These are phyloP conservation scores for Krasilnikovozyma curviuscula DNA, from an alignment of 768 basidiomycete species.

Conservation along the genomic window DNA sequence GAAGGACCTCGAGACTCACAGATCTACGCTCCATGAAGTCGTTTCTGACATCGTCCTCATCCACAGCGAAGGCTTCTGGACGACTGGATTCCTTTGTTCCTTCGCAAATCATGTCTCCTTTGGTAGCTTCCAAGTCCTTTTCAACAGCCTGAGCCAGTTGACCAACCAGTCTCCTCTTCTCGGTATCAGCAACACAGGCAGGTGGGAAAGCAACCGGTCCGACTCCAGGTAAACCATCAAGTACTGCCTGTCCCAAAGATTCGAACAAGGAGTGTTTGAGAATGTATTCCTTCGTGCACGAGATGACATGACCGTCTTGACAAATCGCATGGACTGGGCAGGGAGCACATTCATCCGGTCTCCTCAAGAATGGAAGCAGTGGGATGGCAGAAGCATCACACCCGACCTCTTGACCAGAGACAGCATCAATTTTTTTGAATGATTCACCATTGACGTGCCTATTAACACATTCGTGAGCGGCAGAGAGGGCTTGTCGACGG, in stretches of 20 bases:
- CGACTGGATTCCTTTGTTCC: slow-evolving; percentile 35
- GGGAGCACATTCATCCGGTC: slow-evolving; percentile 22
- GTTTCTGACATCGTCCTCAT: slow-evolving; percentile 40
- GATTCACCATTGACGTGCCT: slow-evolving; percentile 11
- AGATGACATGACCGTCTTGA: slow-evolving; percentile 18
- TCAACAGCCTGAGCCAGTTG: slow-evolving; percentile 55
- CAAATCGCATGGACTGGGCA: slow-evolving; percentile 29
- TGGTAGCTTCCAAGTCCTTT: slow-evolving; percentile 41
- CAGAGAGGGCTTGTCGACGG: slow-evolving; percentile 11
- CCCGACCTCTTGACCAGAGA: no score
- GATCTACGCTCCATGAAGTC: slow-evolving; percentile 9
- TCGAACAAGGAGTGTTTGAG: slow-evolving; percentile 11
- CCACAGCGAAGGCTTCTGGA: slow-evolving; percentile 56
- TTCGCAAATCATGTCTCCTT: slow-evolving; percentile 43
- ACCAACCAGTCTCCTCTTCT: slow-evolving; percentile 36
- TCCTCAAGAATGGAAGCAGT: slow-evolving; percentile 20
- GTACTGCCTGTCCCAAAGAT: slow-evolving; percentile 8
- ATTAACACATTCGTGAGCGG: slow-evolving; percentile 18
- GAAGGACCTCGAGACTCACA: background rate
- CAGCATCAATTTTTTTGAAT: no score
- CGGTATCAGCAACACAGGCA: slow-evolving; percentile 27
- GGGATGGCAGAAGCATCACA: slow-evolving; percentile 23
- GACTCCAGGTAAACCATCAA: slow-evolving; percentile 20
- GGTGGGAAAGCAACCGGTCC: slow-evolving; percentile 24
- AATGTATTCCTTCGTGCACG: slow-evolving; percentile 27